Evolutionary conservation across 371 early-diverging fungal species (phyloP).

Genomic region (Apophysomyces variabilis): DNA sequence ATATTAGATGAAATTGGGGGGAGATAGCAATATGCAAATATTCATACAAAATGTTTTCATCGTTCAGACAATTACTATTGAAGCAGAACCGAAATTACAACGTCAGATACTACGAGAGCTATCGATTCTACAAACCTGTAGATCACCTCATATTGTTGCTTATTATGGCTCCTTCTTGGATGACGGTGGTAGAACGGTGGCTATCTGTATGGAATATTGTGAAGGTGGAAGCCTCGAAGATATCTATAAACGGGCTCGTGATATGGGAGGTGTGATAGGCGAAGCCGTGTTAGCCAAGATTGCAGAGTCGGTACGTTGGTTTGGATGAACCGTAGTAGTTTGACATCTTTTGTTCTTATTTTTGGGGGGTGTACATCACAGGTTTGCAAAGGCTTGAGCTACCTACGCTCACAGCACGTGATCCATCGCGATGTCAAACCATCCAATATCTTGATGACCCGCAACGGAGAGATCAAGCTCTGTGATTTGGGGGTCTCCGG

Average conservation of each 20-base stretch:
- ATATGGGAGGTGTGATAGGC: slow-evolving; percentile 66
- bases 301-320: slow-evolving; percentile 62
- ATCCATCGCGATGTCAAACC: slow-evolving; percentile 95
- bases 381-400: slow-evolving; percentile 77
- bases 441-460: slow-evolving; percentile 85
- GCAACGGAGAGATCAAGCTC: slow-evolving; percentile 88
- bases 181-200: slow-evolving; percentile 79
- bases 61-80: slow-evolving; percentile 60
- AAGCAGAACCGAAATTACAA: slow-evolving; percentile 67
- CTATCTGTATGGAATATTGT: slow-evolving; percentile 94
- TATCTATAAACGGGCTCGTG: slow-evolving; percentile 70
- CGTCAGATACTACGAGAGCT: slow-evolving; percentile 89
- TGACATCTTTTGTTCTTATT: background rate
- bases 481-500: slow-evolving; percentile 97
- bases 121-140: slow-evolving; percentile 81
- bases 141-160: slow-evolving; percentile 87
- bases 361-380: slow-evolving; percentile 5
- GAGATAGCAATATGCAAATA: slow-evolving; percentile 8
- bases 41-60: background rate
- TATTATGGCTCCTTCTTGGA: slow-evolving; percentile 92
- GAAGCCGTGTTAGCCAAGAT: slow-evolving; percentile 78
- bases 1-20: slow-evolving; percentile 24
- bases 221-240: slow-evolving; percentile 81
- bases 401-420: slow-evolving; percentile 72
- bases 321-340: background rate